A percentile compares a stretch with the other conserved stretches of the same genome.
Evolutionary conservation across 192 early-diverging fungal species (phyloP).

Genomic region (Backusella circina): DNA sequence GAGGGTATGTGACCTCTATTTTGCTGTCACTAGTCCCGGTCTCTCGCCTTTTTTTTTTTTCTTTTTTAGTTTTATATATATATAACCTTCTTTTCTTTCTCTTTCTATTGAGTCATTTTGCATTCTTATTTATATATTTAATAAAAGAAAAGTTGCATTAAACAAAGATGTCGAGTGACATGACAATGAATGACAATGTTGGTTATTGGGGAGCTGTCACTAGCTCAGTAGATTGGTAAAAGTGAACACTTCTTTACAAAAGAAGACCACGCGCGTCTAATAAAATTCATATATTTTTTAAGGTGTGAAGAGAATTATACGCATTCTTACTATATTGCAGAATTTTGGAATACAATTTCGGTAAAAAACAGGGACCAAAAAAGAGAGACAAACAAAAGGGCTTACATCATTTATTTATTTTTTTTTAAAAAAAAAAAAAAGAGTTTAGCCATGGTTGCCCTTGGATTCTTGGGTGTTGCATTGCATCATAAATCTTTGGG

Average conservation of each 20-base stretch:
- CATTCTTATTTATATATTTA: neutral
- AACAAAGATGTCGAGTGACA: neutral
- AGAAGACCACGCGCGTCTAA: neutral
- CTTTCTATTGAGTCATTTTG: neutral
- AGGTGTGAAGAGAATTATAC: conserved; percentile 34
- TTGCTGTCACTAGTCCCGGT: neutral
- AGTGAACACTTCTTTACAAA: neutral
- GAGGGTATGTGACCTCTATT: conserved; percentile 16
- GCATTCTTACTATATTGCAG: conserved; percentile 28
- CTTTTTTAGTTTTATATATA: neutral
- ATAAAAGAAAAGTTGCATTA: neutral
- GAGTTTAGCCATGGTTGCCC: conserved; percentile 29
- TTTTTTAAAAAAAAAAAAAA: neutral
- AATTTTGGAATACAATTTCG: conserved; percentile 33
- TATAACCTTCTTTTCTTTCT: conserved; percentile 1
- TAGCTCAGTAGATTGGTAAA: conserved; percentile 32
- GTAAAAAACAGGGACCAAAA: conserved; percentile 3
- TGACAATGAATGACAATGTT: neutral
- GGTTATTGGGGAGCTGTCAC: conserved; percentile 32
- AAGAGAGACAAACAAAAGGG: neutral
- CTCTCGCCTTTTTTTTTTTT: neutral
- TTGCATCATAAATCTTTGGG: conserved; percentile 24
- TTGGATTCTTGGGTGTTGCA: conserved; percentile 18
- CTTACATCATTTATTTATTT: neutral
- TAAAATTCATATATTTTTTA: neutral